Evolutionary conservation across 306 rosid species (phyloP), one percentile per base, ranked within the genome.

Genomic region (Trifolium dubium): DNA sequence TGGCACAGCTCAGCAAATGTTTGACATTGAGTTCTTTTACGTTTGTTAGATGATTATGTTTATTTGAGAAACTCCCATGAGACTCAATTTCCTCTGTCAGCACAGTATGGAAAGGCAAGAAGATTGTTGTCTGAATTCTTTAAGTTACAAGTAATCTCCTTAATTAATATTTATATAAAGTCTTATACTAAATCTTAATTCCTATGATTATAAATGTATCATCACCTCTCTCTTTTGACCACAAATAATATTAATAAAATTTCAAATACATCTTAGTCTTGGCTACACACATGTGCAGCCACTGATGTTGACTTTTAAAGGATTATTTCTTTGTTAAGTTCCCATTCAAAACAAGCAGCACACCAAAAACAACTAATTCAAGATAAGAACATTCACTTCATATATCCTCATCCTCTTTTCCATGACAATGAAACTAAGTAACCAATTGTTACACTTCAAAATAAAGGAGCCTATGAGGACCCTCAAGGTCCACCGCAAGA

Each of bases 301-400:
- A 44, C 56, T 79, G 40, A 51, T 49, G 65, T 81, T 83, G 89
- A 87, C 92, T 84, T 71, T 71, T 77, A 5, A 30, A 68, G 54
- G 51, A 74, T 71, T 73, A 58, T 51, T 41, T 64, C 32, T 72
- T 74, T 63, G 73, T 69, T 19, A 78, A 19, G 65, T 40, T 70
- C 68, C 81, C 51, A 39, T 74, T 74, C 84, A 54, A 47, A 75
- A 29, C 83, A 73, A 13, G 46, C 53, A 47, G 32, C 35, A 14
- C 34, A 8, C 35, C 64, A 18, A 19, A 67, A 18, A 18, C 61
- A 32, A 62, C 43, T 66, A 37, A 15, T 53, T 60, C 77, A 19
- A 35, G 58, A 43, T 77, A 77, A 13, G 5, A 77, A 44, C 14
- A 31, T 15, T 15, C 64, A 56, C n/a, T 46, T 53, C 35, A 23